Evolutionary conservation across 2,329 filamentous ascomycete species (phyloP), one percentile per base, ranked within the genome.

Genomic region (Claviceps sp.): DNA sequence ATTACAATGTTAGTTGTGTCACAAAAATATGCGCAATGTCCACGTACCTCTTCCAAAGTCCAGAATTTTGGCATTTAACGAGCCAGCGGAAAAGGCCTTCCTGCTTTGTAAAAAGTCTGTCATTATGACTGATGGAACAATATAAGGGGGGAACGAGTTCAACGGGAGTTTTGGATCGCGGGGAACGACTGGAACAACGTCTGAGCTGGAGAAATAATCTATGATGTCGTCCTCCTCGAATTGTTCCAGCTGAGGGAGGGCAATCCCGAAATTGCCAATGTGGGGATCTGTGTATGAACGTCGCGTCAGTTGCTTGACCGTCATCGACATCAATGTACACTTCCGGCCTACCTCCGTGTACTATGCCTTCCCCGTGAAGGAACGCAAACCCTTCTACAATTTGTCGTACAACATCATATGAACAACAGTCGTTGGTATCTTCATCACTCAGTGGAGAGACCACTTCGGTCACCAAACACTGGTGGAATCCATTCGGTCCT

Each of bases 381-480:
- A 26, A 26, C 6, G 48, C 22, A 45, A 54, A 48, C 5, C 48
- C 48, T 38, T 48, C 38, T 26, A 54, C 14, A 20, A 51, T 47
- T 42, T 54, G 52, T 9, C 44, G 44, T 16, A 42, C 18, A 13
- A 18, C 24, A 24, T 37, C 43, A 14, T n/a, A 44, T 41, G 48
- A 48, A 30, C 47, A 40, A 8, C 26, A 40, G n/a, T 18, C n/a
- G 18, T 22, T 18, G 13, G 7, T 13, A 45, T 22, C 44, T 22
- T n/a, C 37, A 18, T 42, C 48, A 45, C 24, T 50, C 11, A 54
- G 37, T 11, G 53, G 53, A 24, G 48, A 37, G 42, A 54, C 14
- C 3, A 52, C 50, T 40, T 54, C 53, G 37, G 50, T 54, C 18
- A 18, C 18, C 18, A 18, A 18, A 18, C 18, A 18, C 18, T 18